phyloP scores from a whole-genome alignment of 495 filamentous ascomycete species.

The Penicillium atrosanguineum region DNA sequence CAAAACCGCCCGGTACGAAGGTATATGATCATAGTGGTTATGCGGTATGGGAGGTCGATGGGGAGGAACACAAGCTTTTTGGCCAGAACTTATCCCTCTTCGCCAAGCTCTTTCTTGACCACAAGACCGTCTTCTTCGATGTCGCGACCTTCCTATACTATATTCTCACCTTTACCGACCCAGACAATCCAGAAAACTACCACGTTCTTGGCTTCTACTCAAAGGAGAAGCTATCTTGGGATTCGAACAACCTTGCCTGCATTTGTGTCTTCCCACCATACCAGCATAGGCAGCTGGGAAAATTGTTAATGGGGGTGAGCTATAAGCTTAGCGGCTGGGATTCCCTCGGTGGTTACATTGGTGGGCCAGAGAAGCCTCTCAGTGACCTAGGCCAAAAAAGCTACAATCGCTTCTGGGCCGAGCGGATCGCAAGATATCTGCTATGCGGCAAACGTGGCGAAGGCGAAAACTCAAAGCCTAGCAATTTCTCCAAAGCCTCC shows the following conservation, averaged over 20 bases:
- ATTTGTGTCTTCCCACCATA: constrained; percentile 96
- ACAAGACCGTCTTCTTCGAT: constrained; percentile 98
- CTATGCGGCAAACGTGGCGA: constrained; percentile 34
- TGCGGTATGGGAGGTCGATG: constrained; percentile 88
- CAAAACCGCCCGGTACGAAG: constrained; percentile 42
- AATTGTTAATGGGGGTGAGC: constrained; percentile 86
- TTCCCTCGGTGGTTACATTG: constrained; percentile 60
- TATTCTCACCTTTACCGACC: constrained; percentile 60
- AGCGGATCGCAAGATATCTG: constrained; percentile 68
- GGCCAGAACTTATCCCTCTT: constrained; percentile 95
- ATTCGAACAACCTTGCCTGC: constrained; percentile 96
- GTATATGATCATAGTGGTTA: constrained; percentile 60
- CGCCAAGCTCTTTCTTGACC: constrained; percentile 96
- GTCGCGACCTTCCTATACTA: constrained; percentile 95
- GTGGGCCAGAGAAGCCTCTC: constrained; percentile 91
- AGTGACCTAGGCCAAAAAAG: constrained; percentile 77
- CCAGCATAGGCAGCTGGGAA: constrained; percentile 84
- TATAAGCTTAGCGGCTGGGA: constrained; percentile 91
- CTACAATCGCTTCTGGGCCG: constrained; percentile 81
- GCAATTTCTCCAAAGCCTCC: constrained; percentile 24
- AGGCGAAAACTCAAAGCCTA: constrained; percentile 30
- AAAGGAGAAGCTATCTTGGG: constrained; percentile 98
- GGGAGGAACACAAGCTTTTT: constrained; percentile 84
- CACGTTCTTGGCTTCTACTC: constrained; percentile 91
- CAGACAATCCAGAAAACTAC: constrained; percentile 34